Evolutionary conservation across 2,329 filamentous ascomycete genomes (phyloP).

Genomic region (Aspergillus sp.): DNA sequence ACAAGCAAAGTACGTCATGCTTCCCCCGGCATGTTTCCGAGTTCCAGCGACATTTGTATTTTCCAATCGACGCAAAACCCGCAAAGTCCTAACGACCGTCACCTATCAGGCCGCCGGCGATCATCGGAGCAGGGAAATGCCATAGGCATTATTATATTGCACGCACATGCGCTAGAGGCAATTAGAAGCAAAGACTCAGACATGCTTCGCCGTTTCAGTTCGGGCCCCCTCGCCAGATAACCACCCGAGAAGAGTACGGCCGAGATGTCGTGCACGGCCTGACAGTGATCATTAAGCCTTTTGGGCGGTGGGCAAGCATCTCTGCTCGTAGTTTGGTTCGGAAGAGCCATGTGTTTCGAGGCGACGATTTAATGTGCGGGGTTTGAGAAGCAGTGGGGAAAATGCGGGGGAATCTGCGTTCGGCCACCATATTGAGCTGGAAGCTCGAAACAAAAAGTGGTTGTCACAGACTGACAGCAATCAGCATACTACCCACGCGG

Average conservation of each 20-base stretch:
- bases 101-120: not conserved
- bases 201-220: no score
- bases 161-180: no score
- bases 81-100: no score
- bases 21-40: no score
- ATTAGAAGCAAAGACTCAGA: no score
- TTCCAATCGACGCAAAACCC: no score
- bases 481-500: no score
- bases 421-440: not conserved
- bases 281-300: constrained; percentile 36
- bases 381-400: not conserved
- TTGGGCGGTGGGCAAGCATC: constrained; percentile 5
- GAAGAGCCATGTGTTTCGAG: not conserved
- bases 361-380: not conserved
- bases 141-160: no score
- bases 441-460: not conserved
- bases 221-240: constrained; percentile 44
- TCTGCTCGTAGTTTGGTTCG: not conserved
- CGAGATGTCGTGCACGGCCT: no score
- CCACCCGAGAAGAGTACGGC: constrained; percentile 66
- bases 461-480: not conserved
- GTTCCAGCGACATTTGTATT: no score
- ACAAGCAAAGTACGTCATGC: no score
- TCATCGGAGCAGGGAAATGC: not conserved
- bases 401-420: not conserved